Evolutionary conservation across 371 early-diverging fungal genomes (phyloP).

Genomic region (Capillidium rhysosporum): DNA sequence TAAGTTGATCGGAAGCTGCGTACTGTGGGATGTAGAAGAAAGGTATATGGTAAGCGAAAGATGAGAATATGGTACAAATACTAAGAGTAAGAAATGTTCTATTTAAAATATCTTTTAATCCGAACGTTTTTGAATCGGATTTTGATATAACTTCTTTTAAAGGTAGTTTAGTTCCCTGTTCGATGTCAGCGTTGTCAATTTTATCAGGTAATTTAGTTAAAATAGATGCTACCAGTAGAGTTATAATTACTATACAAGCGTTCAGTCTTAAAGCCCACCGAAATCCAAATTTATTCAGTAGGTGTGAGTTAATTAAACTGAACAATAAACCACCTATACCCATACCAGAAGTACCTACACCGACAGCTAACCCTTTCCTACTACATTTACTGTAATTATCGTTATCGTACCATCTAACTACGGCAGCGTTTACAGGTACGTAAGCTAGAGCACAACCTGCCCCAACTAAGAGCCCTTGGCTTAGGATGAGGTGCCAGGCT

Average conservation of each 20-base stretch:
- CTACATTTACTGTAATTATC: too few relatives aligned
- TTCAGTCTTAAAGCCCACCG: constrained; percentile 15
- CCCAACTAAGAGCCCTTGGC: constrained; percentile 48
- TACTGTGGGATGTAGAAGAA: constrained; percentile 17
- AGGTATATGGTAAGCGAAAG: constrained; percentile 13
- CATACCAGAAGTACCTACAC: constrained; percentile 35
- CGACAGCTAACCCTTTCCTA: constrained; percentile 38
- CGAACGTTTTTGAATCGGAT: not conserved
- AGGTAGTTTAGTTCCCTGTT: not conserved
- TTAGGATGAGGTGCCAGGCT: constrained; percentile 38
- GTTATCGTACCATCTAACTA: constrained; percentile 33
- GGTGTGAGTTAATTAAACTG: constrained; percentile 10
- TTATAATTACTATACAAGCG: constrained; percentile 8
- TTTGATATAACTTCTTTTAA: not conserved
- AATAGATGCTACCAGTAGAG: constrained; percentile 8
- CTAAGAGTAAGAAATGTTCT: not conserved
- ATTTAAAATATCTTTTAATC: not conserved
- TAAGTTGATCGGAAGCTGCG: constrained; percentile 14
- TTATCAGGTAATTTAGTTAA: not conserved
- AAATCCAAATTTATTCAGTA: constrained; percentile 11
- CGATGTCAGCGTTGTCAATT: not conserved
- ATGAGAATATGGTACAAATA: not conserved
- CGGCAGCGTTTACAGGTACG: constrained; percentile 24
- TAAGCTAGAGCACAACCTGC: constrained; percentile 33
- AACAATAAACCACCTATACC: constrained; percentile 35